These are phyloP conservation scores for Hanseniaspora valbyensis DNA, from an alignment of 805 yeast species.

Conservation along the genomic window DNA sequence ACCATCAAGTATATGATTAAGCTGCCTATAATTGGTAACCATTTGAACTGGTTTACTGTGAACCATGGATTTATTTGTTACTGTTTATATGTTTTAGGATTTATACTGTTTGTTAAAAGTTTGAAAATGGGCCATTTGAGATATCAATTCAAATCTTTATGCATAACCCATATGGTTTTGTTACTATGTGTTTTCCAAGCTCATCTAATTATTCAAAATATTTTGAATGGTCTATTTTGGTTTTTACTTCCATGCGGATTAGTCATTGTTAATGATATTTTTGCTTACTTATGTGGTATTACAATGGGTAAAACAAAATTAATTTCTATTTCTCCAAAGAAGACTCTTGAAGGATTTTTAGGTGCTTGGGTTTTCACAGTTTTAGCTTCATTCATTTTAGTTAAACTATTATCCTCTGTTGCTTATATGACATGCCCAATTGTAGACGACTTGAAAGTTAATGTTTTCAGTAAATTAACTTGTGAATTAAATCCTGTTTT, in stretches of 20 bases:
- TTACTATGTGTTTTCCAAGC: slow-evolving; percentile 86
- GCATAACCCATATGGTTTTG: slow-evolving; percentile 88
- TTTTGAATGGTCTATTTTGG: slow-evolving; percentile 88
- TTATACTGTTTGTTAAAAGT: slow-evolving; percentile 80
- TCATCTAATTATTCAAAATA: slow-evolving; percentile 80
- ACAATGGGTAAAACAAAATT: slow-evolving; percentile 89
- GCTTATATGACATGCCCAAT: slow-evolving; percentile 85
- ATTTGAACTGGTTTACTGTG: slow-evolving; percentile 46
- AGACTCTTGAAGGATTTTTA: slow-evolving; percentile 91
- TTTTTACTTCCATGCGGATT: slow-evolving; percentile 81
- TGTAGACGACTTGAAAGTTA: slow-evolving; percentile 43
- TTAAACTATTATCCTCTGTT: slow-evolving; percentile 52
- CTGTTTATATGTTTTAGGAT: slow-evolving; percentile 72
- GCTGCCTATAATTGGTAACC: slow-evolving; percentile 24
- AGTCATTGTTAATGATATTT: slow-evolving; percentile 88
- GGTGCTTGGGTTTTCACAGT: slow-evolving; percentile 97
- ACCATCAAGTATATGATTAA: slow-evolving; percentile 38
- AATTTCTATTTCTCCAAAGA: slow-evolving; percentile 89
- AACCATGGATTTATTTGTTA: slow-evolving; percentile 82
- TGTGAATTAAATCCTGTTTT: slow-evolving; percentile 90
- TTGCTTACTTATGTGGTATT: slow-evolving; percentile 94
- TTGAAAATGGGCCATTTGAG: slow-evolving; percentile 78
- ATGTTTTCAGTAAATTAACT: slow-evolving; percentile 47
- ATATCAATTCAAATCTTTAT: slow-evolving; percentile 88
- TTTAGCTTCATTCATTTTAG: slow-evolving; percentile 53